Evolutionary conservation across 306 rosid species (phyloP).

Genomic region (Vachellia pachyceras): DNA sequence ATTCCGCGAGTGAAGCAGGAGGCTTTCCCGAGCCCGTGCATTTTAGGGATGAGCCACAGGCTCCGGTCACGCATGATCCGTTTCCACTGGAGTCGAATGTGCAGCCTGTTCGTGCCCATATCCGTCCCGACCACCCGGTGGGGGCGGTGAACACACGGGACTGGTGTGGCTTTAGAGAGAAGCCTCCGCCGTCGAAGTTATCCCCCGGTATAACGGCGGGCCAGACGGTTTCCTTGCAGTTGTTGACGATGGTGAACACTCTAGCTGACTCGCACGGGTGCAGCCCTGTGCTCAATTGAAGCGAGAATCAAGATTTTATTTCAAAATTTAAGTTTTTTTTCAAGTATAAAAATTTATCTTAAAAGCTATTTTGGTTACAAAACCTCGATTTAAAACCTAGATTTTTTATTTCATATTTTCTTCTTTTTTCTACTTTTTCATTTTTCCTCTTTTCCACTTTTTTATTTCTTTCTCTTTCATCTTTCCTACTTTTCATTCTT

Average conservation of each 20-base stretch:
- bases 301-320: no score
- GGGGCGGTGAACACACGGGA: conserved; percentile 67
- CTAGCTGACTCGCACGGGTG: conserved; percentile 61
- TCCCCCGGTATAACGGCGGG: conserved; percentile 77
- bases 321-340: no score
- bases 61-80: conserved; percentile 71
- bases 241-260: conserved; percentile 75
- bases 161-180: conserved; percentile 65
- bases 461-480: no score
- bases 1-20: conserved; percentile 86
- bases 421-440: no score
- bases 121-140: conserved; percentile 76
- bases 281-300: conserved; percentile 48
- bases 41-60: conserved; percentile 66
- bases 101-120: conserved; percentile 96
- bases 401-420: no score
- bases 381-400: no score
- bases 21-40: conserved; percentile 68
- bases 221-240: conserved; percentile 88
- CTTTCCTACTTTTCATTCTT: no score
- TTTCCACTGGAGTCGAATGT: conserved; percentile 65
- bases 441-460: no score
- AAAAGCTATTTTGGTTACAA: no score
- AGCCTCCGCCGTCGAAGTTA: conserved; percentile 80
- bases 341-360: no score